Evolutionary conservation across 495 filamentous ascomycete genomes (phyloP).

Genomic region (Annulohypoxylon maeteangense): DNA sequence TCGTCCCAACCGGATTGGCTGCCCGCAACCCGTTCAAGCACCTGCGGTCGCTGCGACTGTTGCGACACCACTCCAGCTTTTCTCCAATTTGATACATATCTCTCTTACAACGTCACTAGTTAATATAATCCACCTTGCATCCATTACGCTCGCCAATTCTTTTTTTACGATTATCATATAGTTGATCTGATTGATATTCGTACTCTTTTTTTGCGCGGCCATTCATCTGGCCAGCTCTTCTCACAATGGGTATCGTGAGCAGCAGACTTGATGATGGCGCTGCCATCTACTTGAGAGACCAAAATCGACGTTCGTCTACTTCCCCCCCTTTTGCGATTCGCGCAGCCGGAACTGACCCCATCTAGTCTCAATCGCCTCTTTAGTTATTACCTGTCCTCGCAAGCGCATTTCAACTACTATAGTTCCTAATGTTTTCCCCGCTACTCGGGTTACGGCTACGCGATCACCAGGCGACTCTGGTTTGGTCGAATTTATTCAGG

Average conservation of each 20-base stretch:
- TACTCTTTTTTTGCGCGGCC: constrained; percentile 32
- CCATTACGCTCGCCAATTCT: constrained; percentile 24
- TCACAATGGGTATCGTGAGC: constrained; percentile 89
- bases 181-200: constrained; percentile 22
- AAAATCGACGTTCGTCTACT: constrained; percentile 76
- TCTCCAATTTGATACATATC: constrained; percentile 45
- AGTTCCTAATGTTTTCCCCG: constrained; percentile 88
- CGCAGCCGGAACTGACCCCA: constrained; percentile 37
- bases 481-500: constrained; percentile 91
- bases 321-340: constrained; percentile 35
- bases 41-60: constrained; percentile 42
- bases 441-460: constrained; percentile 79
- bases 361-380: constrained; percentile 84
- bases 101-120: constrained; percentile 44
- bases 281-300: constrained; percentile 86
- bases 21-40: constrained; percentile 35
- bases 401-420: constrained; percentile 79
- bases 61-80: constrained; percentile 40
- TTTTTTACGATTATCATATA: constrained; percentile 17
- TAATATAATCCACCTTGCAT: constrained; percentile 39
- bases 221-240: constrained; percentile 34
- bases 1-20: constrained; percentile 38
- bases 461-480: constrained; percentile 78
- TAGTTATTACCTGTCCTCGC: constrained; percentile 80
- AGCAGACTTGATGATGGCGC: constrained; percentile 90